These are phyloP conservation scores for Solanum piurae DNA, from an alignment of 257 asterid species.

Conservation along the genomic window DNA sequence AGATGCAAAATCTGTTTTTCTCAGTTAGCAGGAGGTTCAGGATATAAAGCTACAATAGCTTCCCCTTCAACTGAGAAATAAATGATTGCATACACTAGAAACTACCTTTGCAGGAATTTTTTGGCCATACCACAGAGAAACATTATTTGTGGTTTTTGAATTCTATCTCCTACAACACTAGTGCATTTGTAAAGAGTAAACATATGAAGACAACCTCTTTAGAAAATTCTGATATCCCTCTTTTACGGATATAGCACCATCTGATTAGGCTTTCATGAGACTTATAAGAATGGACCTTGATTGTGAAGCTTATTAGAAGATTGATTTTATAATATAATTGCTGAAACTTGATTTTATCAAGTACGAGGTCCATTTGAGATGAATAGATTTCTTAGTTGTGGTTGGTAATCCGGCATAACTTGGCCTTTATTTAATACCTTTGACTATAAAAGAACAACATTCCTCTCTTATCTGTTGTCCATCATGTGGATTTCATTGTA, in stretches of 20 bases:
- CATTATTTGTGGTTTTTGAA: neutral
- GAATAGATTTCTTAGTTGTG: neutral
- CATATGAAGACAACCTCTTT: neutral
- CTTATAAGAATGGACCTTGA: neutral
- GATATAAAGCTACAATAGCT: neutral
- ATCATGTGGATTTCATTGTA: constrained; percentile 24
- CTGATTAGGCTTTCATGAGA: neutral
- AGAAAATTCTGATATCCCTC: neutral
- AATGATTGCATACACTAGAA: neutral
- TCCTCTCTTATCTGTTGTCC: neutral
- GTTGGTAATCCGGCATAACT: neutral
- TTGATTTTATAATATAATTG: neutral
- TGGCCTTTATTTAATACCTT: neutral
- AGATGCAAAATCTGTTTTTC: neutral
- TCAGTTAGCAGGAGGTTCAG: neutral
- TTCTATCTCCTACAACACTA: neutral
- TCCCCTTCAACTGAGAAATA: neutral
- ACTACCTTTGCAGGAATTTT: neutral
- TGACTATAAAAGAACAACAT: neutral
- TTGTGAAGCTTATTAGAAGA: neutral
- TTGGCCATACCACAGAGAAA: neutral
- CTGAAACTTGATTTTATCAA: neutral
- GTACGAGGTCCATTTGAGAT: neutral
- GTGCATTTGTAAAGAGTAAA: neutral
- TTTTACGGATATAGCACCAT: neutral